phyloP scores from a whole-genome alignment of 2,329 filamentous ascomycete genomes.

The Fusarium illudens region DNA sequence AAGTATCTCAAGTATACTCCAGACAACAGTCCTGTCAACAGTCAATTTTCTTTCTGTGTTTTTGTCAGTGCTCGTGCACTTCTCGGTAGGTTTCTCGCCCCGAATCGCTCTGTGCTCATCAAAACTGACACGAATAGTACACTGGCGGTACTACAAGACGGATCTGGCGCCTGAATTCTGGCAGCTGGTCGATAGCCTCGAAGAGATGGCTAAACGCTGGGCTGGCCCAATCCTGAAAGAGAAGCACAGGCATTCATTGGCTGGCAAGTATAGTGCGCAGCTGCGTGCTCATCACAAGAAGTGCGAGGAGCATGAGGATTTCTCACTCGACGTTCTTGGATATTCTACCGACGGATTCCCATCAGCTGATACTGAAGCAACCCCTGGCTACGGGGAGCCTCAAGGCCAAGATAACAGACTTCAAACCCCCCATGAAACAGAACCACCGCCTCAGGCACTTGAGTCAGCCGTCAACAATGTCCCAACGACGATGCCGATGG shows the following conservation, averaged over 20 bases:
- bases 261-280: conserved; percentile 21
- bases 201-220: conserved; percentile 45
- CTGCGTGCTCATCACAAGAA: conserved; percentile 7
- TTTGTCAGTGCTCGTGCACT: conserved; percentile 57
- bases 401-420: accelerated
- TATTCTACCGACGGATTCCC: conserved; percentile 24
- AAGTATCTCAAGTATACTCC: conserved; percentile 55
- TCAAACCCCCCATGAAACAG: accelerated
- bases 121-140: conserved; percentile 8
- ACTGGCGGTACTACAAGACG: conserved; percentile 32
- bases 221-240: conserved; percentile 13
- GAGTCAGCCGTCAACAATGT: not conserved
- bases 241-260: not conserved
- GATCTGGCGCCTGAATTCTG: conserved; percentile 39
- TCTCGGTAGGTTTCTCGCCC: conserved; percentile 30
- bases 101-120: accelerated
- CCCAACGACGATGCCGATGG: not conserved
- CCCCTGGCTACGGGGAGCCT: accelerated
- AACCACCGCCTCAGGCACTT: accelerated
- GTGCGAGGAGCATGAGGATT: conserved; percentile 1
- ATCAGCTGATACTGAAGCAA: not conserved
- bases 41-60: conserved; percentile 56
- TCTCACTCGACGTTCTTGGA: conserved; percentile 22
- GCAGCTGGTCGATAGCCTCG: conserved; percentile 41
- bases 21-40: conserved; percentile 21